Evolutionary conservation across 2,329 filamentous ascomycete species (phyloP).

Genomic region (Fusarium clavum): DNA sequence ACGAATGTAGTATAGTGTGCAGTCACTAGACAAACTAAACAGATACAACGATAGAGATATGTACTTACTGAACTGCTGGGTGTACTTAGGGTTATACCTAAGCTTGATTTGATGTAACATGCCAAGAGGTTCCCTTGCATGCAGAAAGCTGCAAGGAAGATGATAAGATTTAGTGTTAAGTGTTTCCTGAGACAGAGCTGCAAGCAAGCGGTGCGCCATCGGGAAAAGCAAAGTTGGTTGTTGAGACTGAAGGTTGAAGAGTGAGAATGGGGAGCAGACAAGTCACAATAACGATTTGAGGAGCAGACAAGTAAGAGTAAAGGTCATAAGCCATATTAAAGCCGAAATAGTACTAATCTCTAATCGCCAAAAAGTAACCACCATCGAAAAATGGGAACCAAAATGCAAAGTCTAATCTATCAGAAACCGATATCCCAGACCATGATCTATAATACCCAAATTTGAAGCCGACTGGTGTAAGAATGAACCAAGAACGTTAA

Average conservation of each 20-base stretch:
- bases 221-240: background rate
- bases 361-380: constrained; percentile 40
- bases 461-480: constrained; percentile 31
- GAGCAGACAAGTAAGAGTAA: background rate
- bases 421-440: constrained; percentile 23
- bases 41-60: too few species aligned
- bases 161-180: background rate
- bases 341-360: constrained; percentile 39
- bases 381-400: constrained; percentile 28
- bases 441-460: constrained; percentile 11
- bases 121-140: background rate
- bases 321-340: constrained; percentile 40
- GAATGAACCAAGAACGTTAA: constrained; percentile 44
- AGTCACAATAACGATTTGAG: background rate
- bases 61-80: background rate
- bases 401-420: constrained; percentile 26
- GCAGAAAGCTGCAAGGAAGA: background rate
- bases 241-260: background rate
- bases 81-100: background rate
- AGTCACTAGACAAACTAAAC: background rate
- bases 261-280: background rate
- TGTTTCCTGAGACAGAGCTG: background rate
- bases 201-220: background rate
- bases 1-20: background rate
- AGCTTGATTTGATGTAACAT: background rate